These are phyloP conservation scores for Phyllosticta citrichinensis DNA, from an alignment of 2,329 filamentous ascomycete species.

Conservation along the genomic window DNA sequence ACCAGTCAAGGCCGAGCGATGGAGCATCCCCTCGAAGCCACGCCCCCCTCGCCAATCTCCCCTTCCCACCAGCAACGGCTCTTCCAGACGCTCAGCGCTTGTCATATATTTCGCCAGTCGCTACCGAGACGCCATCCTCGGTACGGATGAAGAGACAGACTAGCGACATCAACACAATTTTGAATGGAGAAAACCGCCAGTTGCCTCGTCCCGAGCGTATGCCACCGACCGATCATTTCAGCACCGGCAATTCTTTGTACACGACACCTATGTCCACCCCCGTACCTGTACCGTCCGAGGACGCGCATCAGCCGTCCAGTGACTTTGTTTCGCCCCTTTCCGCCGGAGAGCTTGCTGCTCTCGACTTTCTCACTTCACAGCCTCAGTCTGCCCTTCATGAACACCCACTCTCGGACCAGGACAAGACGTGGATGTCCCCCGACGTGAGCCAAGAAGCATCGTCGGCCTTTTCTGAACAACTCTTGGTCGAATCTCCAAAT, in stretches of 20 bases:
- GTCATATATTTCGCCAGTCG: neutral
- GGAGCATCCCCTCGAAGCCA: neutral
- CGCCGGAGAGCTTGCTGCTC: slow-evolving; percentile 5
- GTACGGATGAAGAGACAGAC: neutral
- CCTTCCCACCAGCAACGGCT: neutral
- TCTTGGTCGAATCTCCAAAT: slow-evolving; percentile 9
- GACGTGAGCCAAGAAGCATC: slow-evolving; percentile 7
- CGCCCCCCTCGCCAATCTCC: neutral
- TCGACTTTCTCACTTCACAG: slow-evolving; percentile 7
- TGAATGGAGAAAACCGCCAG: neutral
- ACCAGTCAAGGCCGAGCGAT: neutral
- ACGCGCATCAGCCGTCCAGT: slow-evolving; percentile 13
- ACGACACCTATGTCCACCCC: slow-evolving; percentile 1
- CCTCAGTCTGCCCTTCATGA: neutral
- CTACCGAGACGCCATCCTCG: neutral
- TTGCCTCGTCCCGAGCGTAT: neutral
- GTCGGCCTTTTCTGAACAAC: slow-evolving; percentile 4
- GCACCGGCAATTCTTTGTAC: neutral
- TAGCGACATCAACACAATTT: neutral
- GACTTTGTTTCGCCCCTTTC: slow-evolving; percentile 4
- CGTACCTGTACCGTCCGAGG: neutral
- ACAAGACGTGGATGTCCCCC: slow-evolving; percentile 1
- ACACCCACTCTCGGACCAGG: slow-evolving; percentile 1
- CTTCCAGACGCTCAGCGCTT: neutral
- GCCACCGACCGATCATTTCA: neutral